A percentile compares a stretch with the other conserved stretches of the same genome.
Conservation (phyloP, 805 yeast species). For the Spathaspora hagerdaliae region DNA sequence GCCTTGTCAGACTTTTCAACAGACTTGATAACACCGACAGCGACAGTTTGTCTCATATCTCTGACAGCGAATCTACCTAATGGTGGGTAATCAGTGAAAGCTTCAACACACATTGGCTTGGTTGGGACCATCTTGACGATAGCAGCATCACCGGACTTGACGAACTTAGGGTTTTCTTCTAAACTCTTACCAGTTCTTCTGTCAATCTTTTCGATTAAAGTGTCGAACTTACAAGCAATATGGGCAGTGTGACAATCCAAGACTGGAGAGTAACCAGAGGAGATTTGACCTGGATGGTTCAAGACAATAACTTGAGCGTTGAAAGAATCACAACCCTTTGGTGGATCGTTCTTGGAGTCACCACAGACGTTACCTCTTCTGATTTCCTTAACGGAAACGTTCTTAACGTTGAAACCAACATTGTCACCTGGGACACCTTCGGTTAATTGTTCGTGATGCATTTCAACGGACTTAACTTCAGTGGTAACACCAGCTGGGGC, state of each 20-base stretch:
- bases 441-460: slow-evolving; percentile 78
- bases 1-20: slow-evolving; percentile 46
- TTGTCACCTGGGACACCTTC: slow-evolving; percentile 91
- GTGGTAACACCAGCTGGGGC: slow-evolving; percentile 92
- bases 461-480: slow-evolving; percentile 84
- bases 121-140: slow-evolving; percentile 41
- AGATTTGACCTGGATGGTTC: slow-evolving; percentile 90
- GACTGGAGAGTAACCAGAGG: slow-evolving; percentile 90
- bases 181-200: slow-evolving; percentile 53
- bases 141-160: slow-evolving; percentile 38
- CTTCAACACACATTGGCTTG: slow-evolving; percentile 43
- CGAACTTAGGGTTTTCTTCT: slow-evolving; percentile 30
- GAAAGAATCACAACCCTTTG: slow-evolving; percentile 75
- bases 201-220: slow-evolving; percentile 79
- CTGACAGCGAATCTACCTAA: slow-evolving; percentile 67
- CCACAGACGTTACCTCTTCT: slow-evolving; percentile 93
- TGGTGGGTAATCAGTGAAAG: slow-evolving; percentile 44
- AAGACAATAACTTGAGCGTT: slow-evolving; percentile 81
- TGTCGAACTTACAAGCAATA: slow-evolving; percentile 85
- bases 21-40: slow-evolving; percentile 96
- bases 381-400: slow-evolving; percentile 83
- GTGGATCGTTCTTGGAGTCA: slow-evolving; percentile 88
- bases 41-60: slow-evolving; percentile 99
- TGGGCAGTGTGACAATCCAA: slow-evolving; percentile 92
- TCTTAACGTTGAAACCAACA: slow-evolving; percentile 88